phyloP scores from a whole-genome alignment of 257 asterid species.

The Ehretia macrophylla region DNA sequence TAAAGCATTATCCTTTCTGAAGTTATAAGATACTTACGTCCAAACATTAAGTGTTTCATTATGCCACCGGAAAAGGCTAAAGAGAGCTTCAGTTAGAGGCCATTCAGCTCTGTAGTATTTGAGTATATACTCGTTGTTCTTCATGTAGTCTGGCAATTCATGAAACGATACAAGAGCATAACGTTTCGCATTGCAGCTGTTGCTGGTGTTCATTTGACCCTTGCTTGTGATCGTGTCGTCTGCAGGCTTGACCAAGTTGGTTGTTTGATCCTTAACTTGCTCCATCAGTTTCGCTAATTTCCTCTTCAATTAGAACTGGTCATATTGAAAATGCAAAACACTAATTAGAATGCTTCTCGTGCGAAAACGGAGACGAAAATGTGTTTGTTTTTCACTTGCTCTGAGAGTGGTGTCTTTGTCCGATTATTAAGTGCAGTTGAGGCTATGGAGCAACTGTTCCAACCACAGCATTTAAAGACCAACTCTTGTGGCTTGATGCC shows the following conservation, averaged over 20 bases:
- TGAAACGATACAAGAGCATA: slow-evolving; percentile 46
- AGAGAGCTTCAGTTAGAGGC: slow-evolving; percentile 72
- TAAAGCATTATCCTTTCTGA: too few species aligned
- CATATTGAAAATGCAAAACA: slow-evolving; percentile 12
- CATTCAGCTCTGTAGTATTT: slow-evolving; percentile 76
- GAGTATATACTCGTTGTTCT: slow-evolving; percentile 81
- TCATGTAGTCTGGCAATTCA: slow-evolving; percentile 87
- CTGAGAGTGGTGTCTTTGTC: slow-evolving; percentile 5
- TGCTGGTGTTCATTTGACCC: too few species aligned
- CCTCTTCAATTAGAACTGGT: slow-evolving; percentile 28
- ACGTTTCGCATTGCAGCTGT: slow-evolving; percentile 14
- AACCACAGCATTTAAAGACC: slow-evolving; percentile 41
- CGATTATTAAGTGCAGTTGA: slow-evolving; percentile 17
- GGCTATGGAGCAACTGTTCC: slow-evolving; percentile 25
- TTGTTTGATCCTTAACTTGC: slow-evolving; percentile 10
- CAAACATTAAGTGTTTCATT: slow-evolving; percentile 96
- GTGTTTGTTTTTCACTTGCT: not conserved
- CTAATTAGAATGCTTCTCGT: too few species aligned
- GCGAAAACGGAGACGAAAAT: not conserved
- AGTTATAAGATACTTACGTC: too few species aligned
- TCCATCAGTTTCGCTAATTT: slow-evolving; percentile 34
- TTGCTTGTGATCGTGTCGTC: slow-evolving; percentile 11
- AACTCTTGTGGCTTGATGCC: slow-evolving; percentile 9
- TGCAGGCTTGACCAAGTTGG: slow-evolving; percentile 1
- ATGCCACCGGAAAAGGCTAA: slow-evolving; percentile 90